Conservation (phyloP, 139 green algal species). For the Ulvella scutata region DNA sequence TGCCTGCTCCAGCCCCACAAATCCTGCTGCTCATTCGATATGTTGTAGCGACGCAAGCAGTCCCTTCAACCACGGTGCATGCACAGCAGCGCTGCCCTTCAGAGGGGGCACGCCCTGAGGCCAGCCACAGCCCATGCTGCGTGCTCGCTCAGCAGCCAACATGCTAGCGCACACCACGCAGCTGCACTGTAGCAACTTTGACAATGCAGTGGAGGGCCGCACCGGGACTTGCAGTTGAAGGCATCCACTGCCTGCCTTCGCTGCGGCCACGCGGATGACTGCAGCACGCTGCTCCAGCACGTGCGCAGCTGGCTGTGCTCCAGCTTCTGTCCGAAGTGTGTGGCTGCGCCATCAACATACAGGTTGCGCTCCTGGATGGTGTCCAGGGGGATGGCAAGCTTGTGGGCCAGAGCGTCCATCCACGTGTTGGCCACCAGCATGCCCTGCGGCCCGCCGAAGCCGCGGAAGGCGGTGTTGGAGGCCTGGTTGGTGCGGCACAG, state of each 20-base stretch:
- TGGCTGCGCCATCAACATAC: slow-evolving; percentile 63
- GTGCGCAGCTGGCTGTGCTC: slow-evolving; percentile 15
- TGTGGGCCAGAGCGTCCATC: slow-evolving; percentile 56
- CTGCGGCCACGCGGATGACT: slow-evolving; percentile 11
- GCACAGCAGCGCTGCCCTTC: too few relatives aligned
- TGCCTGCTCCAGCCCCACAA: too few relatives aligned
- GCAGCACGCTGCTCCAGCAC: slow-evolving; percentile 25
- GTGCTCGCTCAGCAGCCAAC: too few relatives aligned
- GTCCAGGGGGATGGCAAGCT: slow-evolving; percentile 14
- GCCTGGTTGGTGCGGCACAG: slow-evolving; percentile 75
- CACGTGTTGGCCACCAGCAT: slow-evolving; percentile 70
- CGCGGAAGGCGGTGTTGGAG: slow-evolving; percentile 88
- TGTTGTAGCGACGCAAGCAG: too few relatives aligned
- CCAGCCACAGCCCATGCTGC: too few relatives aligned
- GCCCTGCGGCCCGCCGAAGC: slow-evolving; percentile 82
- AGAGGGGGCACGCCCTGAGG: too few relatives aligned
- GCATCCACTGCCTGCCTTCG: slow-evolving; percentile 18
- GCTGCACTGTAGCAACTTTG: too few relatives aligned
- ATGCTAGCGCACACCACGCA: too few relatives aligned
- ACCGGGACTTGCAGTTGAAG: slow-evolving; percentile 50
- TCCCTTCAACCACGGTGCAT: too few relatives aligned
- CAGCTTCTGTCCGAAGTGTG: slow-evolving; percentile 68
- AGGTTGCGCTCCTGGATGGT: slow-evolving; percentile 50
- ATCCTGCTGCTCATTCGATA: too few relatives aligned
- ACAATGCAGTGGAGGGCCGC: background rate